Conservation (phyloP, 441 rosid species). For the Daphne laureola region DNA sequence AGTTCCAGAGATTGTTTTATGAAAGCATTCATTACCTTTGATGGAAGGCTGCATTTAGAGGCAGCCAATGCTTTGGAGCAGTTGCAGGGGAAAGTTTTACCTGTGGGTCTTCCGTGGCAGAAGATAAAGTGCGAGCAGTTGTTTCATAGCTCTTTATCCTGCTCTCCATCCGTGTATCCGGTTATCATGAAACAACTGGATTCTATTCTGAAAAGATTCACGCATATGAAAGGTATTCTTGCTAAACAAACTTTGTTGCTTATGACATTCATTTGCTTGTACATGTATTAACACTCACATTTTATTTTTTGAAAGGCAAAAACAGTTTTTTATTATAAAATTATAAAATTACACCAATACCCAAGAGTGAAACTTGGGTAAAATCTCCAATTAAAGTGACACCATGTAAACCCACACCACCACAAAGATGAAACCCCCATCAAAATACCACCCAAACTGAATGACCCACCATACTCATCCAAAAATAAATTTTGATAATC, state of each 20-base stretch:
- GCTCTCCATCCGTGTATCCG: conserved; percentile 42
- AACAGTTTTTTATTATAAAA: too few relatives aligned
- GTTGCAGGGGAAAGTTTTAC: conserved; percentile 48
- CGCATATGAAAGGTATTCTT: conserved; percentile 37
- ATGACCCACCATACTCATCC: too few relatives aligned
- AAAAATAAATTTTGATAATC: too few relatives aligned
- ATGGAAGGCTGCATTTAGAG: conserved; percentile 70
- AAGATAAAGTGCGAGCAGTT: conserved; percentile 53
- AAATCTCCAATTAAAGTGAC: background rate
- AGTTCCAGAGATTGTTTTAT: conserved; percentile 29
- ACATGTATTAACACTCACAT: background rate
- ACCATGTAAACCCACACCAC: too few relatives aligned
- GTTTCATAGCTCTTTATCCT: conserved; percentile 59
- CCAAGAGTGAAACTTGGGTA: too few relatives aligned
- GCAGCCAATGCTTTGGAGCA: conserved; percentile 77
- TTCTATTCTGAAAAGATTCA: conserved; percentile 30
- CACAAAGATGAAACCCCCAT: too few relatives aligned
- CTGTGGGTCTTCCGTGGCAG: conserved; percentile 64
- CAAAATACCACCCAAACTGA: too few relatives aligned
- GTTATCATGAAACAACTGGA: conserved; percentile 47
- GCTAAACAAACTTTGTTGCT: conserved; percentile 2
- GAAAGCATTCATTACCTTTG: conserved; percentile 52
- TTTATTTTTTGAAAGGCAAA: background rate
- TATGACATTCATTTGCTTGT: conserved; percentile 2
- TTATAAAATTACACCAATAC: too few relatives aligned